These are phyloP conservation scores for Protea cynaroides DNA, from an alignment of 164 flowering plant genomes.

Conservation along the genomic window DNA sequence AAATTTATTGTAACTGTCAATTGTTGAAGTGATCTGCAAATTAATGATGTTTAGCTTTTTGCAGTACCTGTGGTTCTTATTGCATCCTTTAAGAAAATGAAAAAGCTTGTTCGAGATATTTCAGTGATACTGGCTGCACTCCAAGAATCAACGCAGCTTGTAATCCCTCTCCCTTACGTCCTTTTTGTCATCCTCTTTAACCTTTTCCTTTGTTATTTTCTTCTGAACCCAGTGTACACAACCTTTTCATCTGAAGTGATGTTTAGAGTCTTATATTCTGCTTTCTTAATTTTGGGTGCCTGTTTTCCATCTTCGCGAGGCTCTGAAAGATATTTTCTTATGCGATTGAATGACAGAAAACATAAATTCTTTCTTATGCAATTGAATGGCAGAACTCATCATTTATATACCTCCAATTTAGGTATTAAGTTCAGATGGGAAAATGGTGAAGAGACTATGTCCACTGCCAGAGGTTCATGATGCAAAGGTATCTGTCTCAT, in stretches of 20 bases:
- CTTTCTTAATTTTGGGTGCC: too few relatives aligned
- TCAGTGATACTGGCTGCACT: constrained; percentile 57
- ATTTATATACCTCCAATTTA: constrained; percentile 13
- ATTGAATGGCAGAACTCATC: too few relatives aligned
- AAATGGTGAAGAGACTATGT: constrained; percentile 65
- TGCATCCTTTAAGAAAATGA: constrained; percentile 80
- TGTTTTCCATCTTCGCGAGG: too few relatives aligned
- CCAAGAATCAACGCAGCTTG: constrained; percentile 65
- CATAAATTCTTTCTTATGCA: too few relatives aligned
- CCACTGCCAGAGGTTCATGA: constrained; percentile 57
- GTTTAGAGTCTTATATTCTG: too few relatives aligned
- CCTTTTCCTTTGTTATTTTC: background rate
- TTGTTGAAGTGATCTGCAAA: background rate
- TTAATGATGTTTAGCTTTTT: constrained; percentile 16
- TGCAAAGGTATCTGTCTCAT: constrained; percentile 40
- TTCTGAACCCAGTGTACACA: background rate
- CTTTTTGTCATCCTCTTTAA: background rate
- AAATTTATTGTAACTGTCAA: too few relatives aligned
- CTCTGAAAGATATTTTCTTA: too few relatives aligned
- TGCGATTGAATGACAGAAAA: too few relatives aligned
- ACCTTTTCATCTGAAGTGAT: too few relatives aligned
- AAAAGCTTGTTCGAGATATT: constrained; percentile 51
- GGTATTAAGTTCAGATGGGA: constrained; percentile 75
- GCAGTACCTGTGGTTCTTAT: constrained; percentile 74
- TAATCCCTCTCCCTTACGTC: constrained; percentile 22